A percentile compares a stretch with the other conserved stretches of the same genome.
These are phyloP conservation scores for Aphanomyces cochlioides DNA, from an alignment of 352 stramenopile genomes.

Conservation along the genomic window DNA sequence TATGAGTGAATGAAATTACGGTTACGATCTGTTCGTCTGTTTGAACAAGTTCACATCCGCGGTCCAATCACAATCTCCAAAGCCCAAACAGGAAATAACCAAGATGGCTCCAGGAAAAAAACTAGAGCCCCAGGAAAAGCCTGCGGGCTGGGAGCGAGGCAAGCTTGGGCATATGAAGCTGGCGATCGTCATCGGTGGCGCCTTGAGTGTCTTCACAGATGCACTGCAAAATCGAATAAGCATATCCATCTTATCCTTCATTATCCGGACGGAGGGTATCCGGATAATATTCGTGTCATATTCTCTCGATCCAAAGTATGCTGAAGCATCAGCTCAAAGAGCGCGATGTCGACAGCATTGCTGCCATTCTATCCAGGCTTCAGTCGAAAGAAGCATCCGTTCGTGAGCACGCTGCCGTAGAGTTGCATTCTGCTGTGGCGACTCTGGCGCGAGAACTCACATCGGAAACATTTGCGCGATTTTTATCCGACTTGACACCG, in stretches of 20 bases:
- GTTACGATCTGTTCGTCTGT: too few species aligned
- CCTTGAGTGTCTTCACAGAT: too few species aligned
- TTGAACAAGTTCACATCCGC: too few species aligned
- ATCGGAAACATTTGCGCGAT: slow-evolving; percentile 75
- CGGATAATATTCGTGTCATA: not conserved
- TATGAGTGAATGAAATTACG: too few species aligned
- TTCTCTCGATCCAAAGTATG: slow-evolving; percentile 1
- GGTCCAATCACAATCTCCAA: too few species aligned
- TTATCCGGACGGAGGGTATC: slow-evolving; percentile 1
- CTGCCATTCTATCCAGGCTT: slow-evolving; percentile 8
- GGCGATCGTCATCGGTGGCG: too few species aligned
- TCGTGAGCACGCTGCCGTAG: slow-evolving; percentile 12
- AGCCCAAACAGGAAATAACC: too few species aligned
- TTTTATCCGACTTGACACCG: slow-evolving; percentile 65
- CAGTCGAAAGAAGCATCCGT: slow-evolving; percentile 18
- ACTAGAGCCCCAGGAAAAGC: too few species aligned
- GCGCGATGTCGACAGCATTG: slow-evolving; percentile 19
- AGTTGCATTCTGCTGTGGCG: slow-evolving; percentile 37
- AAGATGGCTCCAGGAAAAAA: too few species aligned
- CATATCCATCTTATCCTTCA: not conserved
- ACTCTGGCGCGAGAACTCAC: slow-evolving; percentile 67
- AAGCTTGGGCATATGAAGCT: too few species aligned
- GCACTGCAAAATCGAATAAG: not conserved
- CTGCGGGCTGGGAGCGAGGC: too few species aligned
- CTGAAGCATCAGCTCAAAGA: slow-evolving; percentile 30